phyloP scores from a whole-genome alignment of 371 early-diverging fungal species.

The Blakeslea trispora region DNA sequence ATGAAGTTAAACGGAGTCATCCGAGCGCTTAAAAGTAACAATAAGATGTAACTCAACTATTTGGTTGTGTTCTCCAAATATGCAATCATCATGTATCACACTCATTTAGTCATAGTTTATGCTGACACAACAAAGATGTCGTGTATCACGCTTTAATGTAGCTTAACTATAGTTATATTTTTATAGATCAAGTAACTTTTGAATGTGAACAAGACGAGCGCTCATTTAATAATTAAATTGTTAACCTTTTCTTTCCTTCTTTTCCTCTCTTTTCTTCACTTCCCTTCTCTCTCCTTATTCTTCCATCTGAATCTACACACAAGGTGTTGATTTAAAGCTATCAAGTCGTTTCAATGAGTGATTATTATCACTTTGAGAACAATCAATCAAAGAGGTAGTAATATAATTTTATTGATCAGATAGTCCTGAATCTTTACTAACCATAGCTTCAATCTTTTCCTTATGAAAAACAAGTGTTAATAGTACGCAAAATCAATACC shows the following conservation, averaged over 20 bases:
- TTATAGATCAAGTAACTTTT: background rate
- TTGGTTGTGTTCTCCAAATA: background rate
- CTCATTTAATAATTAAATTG: slow-evolving; percentile 10
- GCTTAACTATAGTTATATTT: slow-evolving; percentile 12
- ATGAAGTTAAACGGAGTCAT: background rate
- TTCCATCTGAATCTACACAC: background rate
- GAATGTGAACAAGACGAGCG: slow-evolving; percentile 13
- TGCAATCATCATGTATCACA: background rate
- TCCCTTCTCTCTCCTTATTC: background rate
- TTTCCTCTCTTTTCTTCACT: background rate
- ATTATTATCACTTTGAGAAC: slow-evolving; percentile 7
- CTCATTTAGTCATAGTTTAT: no score
- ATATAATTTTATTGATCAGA: background rate
- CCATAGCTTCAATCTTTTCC: background rate
- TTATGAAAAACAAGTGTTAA: no score
- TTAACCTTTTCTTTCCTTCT: slow-evolving; percentile 3
- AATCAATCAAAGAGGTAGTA: background rate
- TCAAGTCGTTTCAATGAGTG: slow-evolving; percentile 9
- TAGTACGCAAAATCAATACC: no score
- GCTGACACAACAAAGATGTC: no score
- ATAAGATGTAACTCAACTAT: background rate
- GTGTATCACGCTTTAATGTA: slow-evolving; percentile 3
- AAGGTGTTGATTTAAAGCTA: background rate
- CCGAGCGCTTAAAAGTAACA: background rate
- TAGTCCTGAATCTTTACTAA: background rate